Conservation (phyloP, 2,329 filamentous ascomycete genomes). For the Penicillium sclerotigenum region DNA sequence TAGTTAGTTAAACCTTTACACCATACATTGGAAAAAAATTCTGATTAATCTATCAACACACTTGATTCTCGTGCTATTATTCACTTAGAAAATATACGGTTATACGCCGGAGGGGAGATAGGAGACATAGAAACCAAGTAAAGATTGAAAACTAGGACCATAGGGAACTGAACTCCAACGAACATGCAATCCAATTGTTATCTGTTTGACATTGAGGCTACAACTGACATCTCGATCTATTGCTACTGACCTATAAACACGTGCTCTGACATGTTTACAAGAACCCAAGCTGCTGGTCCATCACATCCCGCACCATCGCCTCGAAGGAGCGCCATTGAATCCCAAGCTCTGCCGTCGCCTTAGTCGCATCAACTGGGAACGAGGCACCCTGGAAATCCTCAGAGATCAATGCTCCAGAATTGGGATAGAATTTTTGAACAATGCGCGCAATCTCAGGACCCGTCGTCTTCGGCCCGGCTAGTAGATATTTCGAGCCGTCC, state of each 20-base stretch:
- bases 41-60: neutral
- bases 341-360: conserved; percentile 22
- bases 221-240: neutral
- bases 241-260: neutral
- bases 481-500: conserved; percentile 22
- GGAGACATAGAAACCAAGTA: neutral
- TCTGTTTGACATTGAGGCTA: neutral
- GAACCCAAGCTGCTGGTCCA: conserved; percentile 24
- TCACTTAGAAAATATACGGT: neutral
- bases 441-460: conserved; percentile 19
- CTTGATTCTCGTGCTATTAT: neutral
- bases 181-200: neutral
- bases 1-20: neutral
- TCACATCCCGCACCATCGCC: conserved; percentile 18
- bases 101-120: neutral
- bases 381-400: neutral
- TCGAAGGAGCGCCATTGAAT: conserved; percentile 23
- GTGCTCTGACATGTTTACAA: neutral
- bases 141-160: neutral
- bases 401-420: conserved; percentile 11
- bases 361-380: conserved; percentile 12
- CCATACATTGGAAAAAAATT: neutral
- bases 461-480: conserved; percentile 6
- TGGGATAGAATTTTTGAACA: conserved; percentile 14
- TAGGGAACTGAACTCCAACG: neutral